Conservation (phyloP, 2,329 filamentous ascomycete species). For the Fusarium caatingaense region DNA sequence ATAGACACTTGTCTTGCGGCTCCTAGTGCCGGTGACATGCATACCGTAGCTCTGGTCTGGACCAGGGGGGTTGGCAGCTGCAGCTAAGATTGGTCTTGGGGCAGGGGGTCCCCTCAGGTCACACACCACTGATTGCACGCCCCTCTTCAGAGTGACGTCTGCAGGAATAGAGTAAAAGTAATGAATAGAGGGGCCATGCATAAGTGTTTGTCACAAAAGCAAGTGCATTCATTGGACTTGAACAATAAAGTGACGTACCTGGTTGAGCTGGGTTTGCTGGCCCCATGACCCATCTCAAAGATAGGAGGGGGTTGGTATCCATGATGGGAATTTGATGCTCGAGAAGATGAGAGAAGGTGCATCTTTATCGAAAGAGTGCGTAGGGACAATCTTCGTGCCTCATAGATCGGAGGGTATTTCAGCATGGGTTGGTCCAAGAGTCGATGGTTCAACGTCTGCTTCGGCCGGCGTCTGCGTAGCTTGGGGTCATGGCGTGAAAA, state of each 20-base stretch:
- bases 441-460: not conserved
- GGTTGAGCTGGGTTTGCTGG: not conserved
- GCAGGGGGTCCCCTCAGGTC: not conserved
- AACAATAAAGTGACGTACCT: not conserved
- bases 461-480: not conserved
- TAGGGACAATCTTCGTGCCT: not conserved
- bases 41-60: not conserved
- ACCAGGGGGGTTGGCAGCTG: not conserved
- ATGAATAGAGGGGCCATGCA: not conserved
- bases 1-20: not conserved
- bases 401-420: not conserved
- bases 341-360: not conserved
- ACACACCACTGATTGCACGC: not conserved
- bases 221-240: not conserved
- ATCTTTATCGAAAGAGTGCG: not conserved
- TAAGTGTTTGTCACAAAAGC: not conserved
- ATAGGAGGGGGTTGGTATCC: not conserved
- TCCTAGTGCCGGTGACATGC: not conserved
- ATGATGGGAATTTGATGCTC: not conserved
- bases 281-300: not conserved
- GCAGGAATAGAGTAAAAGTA: not conserved
- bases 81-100: not conserved
- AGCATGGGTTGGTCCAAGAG: not conserved
- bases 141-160: not conserved
- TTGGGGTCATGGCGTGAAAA: not conserved